Conservation (phyloP, 2,329 filamentous ascomycete species). For the Chalaropsis ovoidea region DNA sequence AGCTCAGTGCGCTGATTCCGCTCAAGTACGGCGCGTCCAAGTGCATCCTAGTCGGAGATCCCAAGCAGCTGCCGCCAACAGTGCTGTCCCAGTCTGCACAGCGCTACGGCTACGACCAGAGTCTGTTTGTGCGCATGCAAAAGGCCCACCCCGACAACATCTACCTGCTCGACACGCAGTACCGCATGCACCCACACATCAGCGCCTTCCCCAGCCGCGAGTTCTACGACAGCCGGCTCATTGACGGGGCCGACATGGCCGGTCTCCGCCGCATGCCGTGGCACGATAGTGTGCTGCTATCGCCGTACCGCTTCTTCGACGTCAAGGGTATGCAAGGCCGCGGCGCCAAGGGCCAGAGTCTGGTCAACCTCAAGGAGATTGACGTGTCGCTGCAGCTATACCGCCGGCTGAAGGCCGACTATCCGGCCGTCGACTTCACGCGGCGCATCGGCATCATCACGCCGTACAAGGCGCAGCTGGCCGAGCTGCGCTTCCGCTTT, state of each 20-base stretch:
- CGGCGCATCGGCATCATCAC: slow-evolving; percentile 95
- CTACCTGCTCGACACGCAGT: slow-evolving; percentile 92
- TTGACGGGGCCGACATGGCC: slow-evolving; percentile 78
- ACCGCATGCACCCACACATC: slow-evolving; percentile 98
- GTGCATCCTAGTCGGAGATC: slow-evolving; percentile 94
- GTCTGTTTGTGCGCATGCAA: slow-evolving; percentile 97
- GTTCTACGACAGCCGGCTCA: slow-evolving; percentile 81
- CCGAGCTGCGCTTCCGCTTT: slow-evolving; percentile 68
- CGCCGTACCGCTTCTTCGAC: slow-evolving; percentile 95
- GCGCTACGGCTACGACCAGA: slow-evolving; percentile 91
- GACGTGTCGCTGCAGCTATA: slow-evolving; percentile 80
- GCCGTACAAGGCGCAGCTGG: slow-evolving; percentile 89
- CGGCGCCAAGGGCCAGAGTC: slow-evolving; percentile 73
- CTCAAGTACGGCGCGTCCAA: slow-evolving; percentile 96
- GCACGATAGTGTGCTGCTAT: slow-evolving; percentile 72
- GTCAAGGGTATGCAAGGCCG: slow-evolving; percentile 77
- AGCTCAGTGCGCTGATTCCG: slow-evolving; percentile 89
- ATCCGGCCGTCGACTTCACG: slow-evolving; percentile 55
- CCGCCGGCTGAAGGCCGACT: slow-evolving; percentile 65
- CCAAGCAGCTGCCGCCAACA: slow-evolving; percentile 91
- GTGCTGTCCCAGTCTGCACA: slow-evolving; percentile 90
- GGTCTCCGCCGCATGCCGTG: slow-evolving; percentile 66
- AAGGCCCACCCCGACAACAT: slow-evolving; percentile 78
- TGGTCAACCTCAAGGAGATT: slow-evolving; percentile 81
- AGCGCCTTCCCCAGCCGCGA: slow-evolving; percentile 79